Conservation (phyloP, 2,329 filamentous ascomycete species). For the Ophiostoma novo-ulmi region DNA sequence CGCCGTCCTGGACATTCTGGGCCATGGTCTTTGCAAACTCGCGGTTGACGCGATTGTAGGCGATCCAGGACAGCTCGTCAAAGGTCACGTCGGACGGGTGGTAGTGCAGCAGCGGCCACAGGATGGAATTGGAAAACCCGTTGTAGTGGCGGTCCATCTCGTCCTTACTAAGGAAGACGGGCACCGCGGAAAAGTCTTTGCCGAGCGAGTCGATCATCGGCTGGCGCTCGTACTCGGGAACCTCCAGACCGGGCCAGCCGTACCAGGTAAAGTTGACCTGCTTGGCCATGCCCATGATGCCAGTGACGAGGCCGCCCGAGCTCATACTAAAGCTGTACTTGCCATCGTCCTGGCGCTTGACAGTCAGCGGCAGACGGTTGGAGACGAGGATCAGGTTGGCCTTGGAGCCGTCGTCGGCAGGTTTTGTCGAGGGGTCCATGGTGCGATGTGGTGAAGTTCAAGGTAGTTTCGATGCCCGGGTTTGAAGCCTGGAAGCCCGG, state of each 20-base stretch:
- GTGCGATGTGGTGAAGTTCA: not conserved
- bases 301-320: constrained; percentile 90
- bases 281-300: constrained; percentile 84
- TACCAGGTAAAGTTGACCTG: constrained; percentile 97
- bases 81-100: constrained; percentile 98
- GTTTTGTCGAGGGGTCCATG: constrained; percentile 19
- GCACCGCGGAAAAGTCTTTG: constrained; percentile 82
- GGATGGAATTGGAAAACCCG: constrained; percentile 94
- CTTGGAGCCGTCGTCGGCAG: constrained; percentile 23
- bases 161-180: constrained; percentile 90
- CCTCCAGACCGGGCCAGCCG: constrained; percentile 90
- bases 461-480: not conserved
- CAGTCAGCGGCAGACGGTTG: constrained; percentile 92
- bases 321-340: constrained; percentile 95
- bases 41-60: constrained; percentile 87
- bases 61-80: constrained; percentile 89
- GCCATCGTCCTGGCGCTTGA: constrained; percentile 87
- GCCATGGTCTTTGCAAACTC: constrained; percentile 85
- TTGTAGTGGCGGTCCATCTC: constrained; percentile 96
- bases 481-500: not conserved
- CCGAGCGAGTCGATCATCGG: constrained; percentile 72
- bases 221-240: constrained; percentile 75
- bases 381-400: constrained; percentile 59
- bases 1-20: constrained; percentile 83
- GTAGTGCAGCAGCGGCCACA: constrained; percentile 98